These are phyloP conservation scores for Fusarium robinianum DNA, from an alignment of 2,329 filamentous ascomycete species.

Conservation along the genomic window DNA sequence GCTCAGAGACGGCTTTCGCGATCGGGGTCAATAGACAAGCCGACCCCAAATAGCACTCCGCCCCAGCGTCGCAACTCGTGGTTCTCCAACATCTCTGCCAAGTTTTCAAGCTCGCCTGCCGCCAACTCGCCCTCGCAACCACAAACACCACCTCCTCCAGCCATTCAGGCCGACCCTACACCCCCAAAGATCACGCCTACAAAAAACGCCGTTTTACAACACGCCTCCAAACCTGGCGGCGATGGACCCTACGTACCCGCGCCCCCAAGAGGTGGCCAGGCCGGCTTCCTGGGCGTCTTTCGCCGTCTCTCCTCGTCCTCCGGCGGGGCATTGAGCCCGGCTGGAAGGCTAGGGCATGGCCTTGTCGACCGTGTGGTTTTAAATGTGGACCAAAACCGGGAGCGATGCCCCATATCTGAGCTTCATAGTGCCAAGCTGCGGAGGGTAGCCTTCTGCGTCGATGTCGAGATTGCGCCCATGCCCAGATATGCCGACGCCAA, in stretches of 20 bases:
- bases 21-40: constrained; percentile 45
- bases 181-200: constrained; percentile 55
- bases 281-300: constrained; percentile 80
- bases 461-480: constrained; percentile 92
- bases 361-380: constrained; percentile 79
- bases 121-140: constrained; percentile 39
- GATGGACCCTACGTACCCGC: constrained; percentile 73
- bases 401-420: constrained; percentile 78
- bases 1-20: constrained; percentile 37
- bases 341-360: constrained; percentile 56
- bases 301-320: constrained; percentile 77
- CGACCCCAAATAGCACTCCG: constrained; percentile 39
- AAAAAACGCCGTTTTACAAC: constrained; percentile 64
- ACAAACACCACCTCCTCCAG: constrained; percentile 36
- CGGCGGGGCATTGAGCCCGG: constrained; percentile 39
- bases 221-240: constrained; percentile 59
- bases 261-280: constrained; percentile 69
- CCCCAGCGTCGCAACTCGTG: constrained; percentile 74
- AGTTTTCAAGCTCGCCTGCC: constrained; percentile 66
- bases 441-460: constrained; percentile 92
- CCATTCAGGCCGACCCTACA: constrained; percentile 45
- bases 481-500: constrained; percentile 74
- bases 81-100: constrained; percentile 92
- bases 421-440: constrained; percentile 80
- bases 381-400: constrained; percentile 81